Conservation (phyloP, 495 filamentous ascomycete genomes). For the Lasiosphaeria miniovina region DNA sequence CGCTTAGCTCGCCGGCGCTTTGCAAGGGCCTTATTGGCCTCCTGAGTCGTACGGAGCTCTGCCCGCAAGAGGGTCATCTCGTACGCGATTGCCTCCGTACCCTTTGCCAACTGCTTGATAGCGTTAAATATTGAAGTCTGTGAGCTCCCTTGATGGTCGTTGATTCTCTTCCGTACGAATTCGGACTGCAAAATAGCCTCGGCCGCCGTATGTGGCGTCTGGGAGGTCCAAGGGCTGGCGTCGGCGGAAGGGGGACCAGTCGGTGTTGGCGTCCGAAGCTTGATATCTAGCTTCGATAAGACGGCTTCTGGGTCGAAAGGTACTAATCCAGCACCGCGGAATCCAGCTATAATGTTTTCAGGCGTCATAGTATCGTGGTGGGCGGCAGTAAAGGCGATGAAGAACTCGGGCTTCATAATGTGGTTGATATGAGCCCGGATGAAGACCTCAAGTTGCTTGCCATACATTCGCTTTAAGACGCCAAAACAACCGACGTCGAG, state of each 20-base stretch:
- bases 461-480: constrained; percentile 1
- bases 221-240: no score
- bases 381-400: background rate
- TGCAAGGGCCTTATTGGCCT: constrained; percentile 1
- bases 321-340: constrained; percentile 1
- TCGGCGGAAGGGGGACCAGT: no score
- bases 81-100: no score
- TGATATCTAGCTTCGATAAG: constrained; percentile 3
- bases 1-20: constrained; percentile 8
- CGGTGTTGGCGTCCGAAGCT: constrained; percentile 5
- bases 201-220: no score
- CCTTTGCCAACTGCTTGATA: no score
- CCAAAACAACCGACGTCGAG: constrained; percentile 7
- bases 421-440: background rate
- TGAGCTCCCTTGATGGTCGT: no score
- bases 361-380: background rate
- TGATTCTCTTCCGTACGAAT: no score
- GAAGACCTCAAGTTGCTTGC: background rate
- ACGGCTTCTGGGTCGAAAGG: constrained; percentile 1
- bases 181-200: no score
- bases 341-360: background rate
- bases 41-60: no score
- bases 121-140: no score
- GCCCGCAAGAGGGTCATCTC: no score
- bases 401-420: constrained; percentile 4